These are phyloP conservation scores for Ustilago hordei DNA, from an alignment of 1,284 basidiomycete species.

Conservation along the genomic window DNA sequence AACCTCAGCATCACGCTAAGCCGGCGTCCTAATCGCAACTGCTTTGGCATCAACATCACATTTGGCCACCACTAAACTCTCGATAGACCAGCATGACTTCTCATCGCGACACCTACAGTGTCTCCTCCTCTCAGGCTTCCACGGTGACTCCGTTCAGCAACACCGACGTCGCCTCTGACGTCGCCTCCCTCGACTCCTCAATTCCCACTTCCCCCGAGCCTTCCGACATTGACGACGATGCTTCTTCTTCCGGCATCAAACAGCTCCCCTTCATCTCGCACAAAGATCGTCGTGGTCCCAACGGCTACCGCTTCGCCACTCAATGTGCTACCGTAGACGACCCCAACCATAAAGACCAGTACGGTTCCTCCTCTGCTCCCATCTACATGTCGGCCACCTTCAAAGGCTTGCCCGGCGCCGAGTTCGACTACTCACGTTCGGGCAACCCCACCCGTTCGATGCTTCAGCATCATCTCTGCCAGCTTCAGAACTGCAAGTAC, in stretches of 20 bases:
- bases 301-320: slow-evolving; percentile 75
- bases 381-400: slow-evolving; percentile 99
- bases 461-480: slow-evolving; percentile 67
- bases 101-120: slow-evolving; percentile 29
- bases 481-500: slow-evolving; percentile 75
- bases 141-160: slow-evolving; percentile 42
- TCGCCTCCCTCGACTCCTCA: slow-evolving; percentile 53
- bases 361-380: slow-evolving; percentile 91
- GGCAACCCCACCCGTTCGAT: slow-evolving; percentile 89
- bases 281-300: slow-evolving; percentile 55
- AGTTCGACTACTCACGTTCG: slow-evolving; percentile 89
- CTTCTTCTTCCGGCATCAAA: slow-evolving; percentile 13
- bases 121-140: slow-evolving; percentile 45
- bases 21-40: neutral
- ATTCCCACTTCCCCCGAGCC: slow-evolving; percentile 51
- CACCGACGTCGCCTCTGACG: slow-evolving; percentile 45
- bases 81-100: slow-evolving; percentile 22
- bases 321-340: slow-evolving; percentile 90
- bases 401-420: slow-evolving; percentile 90
- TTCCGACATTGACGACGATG: slow-evolving; percentile 44
- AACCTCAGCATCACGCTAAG: neutral
- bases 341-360: slow-evolving; percentile 90
- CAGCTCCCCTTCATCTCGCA: slow-evolving; percentile 42
- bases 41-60: slow-evolving; percentile 2
- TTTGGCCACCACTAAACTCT: neutral